phyloP scores from a whole-genome alignment of 371 early-diverging fungal species.

The Funneliformis caledonium region DNA sequence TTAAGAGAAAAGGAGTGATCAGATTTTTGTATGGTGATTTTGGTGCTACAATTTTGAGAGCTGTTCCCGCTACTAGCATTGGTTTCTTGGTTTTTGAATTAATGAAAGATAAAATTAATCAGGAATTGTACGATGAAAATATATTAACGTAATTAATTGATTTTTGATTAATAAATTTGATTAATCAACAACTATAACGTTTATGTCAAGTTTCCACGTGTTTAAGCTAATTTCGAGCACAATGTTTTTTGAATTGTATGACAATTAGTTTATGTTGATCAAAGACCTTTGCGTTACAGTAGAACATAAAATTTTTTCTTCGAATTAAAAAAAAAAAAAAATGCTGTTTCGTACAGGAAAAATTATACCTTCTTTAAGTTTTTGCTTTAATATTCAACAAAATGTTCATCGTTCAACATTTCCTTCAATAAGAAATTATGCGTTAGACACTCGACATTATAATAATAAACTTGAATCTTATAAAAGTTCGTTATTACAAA shows the following conservation, averaged over 20 bases:
- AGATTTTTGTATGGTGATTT: conserved; percentile 70
- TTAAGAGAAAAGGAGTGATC: conserved; percentile 54
- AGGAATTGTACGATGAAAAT: conserved; percentile 39
- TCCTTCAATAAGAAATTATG: neutral
- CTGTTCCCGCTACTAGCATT: conserved; percentile 74
- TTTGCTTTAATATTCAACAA: neutral
- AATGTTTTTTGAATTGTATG: too few relatives aligned
- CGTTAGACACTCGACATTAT: neutral
- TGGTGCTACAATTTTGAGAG: conserved; percentile 63
- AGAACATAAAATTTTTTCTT: neutral
- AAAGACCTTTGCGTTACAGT: neutral
- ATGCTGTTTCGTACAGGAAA: neutral
- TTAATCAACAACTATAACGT: too few relatives aligned
- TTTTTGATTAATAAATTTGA: too few relatives aligned
- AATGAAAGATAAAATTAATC: conserved; percentile 66
- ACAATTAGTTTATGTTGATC: too few relatives aligned
- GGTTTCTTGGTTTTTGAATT: conserved; percentile 78
- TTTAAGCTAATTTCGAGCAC: neutral
- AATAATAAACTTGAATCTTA: neutral
- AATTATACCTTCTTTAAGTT: neutral
- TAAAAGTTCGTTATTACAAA: neutral
- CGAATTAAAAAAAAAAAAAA: neutral
- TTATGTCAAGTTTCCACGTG: neutral
- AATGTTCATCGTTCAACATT: neutral
- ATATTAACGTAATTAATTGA: neutral